Conservation (phyloP, 2,329 filamentous ascomycete species). For the Colletotrichum aenigma region DNA sequence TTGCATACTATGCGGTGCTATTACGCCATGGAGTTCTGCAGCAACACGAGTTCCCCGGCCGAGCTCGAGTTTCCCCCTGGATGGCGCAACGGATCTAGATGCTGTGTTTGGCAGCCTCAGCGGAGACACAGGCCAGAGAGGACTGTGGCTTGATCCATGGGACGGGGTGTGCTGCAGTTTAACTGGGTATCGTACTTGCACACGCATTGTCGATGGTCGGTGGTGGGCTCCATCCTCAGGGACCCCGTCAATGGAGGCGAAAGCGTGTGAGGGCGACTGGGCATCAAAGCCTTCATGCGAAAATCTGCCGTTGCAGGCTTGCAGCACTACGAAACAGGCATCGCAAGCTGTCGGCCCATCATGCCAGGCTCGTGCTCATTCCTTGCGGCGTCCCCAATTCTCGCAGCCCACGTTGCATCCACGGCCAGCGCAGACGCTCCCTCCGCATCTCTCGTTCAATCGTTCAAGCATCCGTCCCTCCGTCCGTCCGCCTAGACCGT, state of each 20-base stretch:
- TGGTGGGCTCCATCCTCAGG: neutral
- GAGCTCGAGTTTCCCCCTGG: slow-evolving; percentile 1
- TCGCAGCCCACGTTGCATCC: neutral
- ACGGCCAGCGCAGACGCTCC: neutral
- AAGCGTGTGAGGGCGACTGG: neutral
- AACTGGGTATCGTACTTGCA: neutral
- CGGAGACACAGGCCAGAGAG: neutral
- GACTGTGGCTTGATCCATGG: neutral
- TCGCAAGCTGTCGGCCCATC: neutral
- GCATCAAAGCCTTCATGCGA: neutral
- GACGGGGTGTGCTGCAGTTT: neutral
- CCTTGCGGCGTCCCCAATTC: neutral
- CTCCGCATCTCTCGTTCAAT: neutral
- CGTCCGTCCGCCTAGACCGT: neutral
- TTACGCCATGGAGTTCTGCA: neutral
- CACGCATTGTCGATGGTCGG: neutral
- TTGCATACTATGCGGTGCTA: neutral
- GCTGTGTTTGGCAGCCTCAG: neutral
- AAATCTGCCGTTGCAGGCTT: neutral
- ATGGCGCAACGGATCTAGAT: neutral
- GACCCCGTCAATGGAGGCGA: neutral
- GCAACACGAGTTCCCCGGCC: neutral
- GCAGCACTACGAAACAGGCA: neutral
- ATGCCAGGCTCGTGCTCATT: neutral
- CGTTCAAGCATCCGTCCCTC: neutral